Base-by-base conservation (phyloP, 306 rosid genomes). In the Macrotyloma uniflorum region DNA sequence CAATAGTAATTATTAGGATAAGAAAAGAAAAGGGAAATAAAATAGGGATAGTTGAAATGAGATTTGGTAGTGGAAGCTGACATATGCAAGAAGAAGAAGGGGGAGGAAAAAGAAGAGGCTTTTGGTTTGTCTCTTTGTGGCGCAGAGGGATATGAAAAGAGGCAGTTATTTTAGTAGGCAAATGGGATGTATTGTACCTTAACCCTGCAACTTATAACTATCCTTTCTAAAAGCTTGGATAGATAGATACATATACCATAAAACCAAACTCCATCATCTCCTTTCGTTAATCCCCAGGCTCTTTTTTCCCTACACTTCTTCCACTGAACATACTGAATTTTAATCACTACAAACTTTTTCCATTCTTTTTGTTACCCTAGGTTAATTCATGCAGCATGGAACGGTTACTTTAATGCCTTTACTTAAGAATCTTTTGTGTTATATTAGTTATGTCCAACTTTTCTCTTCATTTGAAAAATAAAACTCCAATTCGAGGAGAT, bases 271-370 rank as follows among this genome's bases (percentile, higher is more conserved):
- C 72, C 78, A 58, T 55, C 23, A 10, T 85, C 79, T 86, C 59
- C 98, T 89, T 91, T 93, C 80, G 83, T 82, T 89, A 89, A 90
- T 93, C 95, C 95, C 97, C 40, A 90, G 77, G 88, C 76, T 68
- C 86, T 53, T 81, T n/a, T 74, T 45, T 38, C 65, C 54, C 19
- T 61, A 66, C 51, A 76, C 57, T 62, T 75, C 83, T 82, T 53
- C 30, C 49, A 57, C 77, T 85, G 85, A 86, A 89, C 85, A 68
- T 78, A 70, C 88, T 69, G 24, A 77, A 73, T 67, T 80, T 75
- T 75, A 66, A 81, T 74, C 61, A 70, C 83, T 68, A 51, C 30
- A 22, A 76, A 68, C 83, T 62, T 88, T 89, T 68, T 33, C 76
- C 77, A 42, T 62, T 79, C 83, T 84, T 71, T 83, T 79, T 83